A percentile compares a stretch with the other conserved stretches of the same genome.
Conservation (phyloP, 805 yeast species). For the Kluyveromyces nonfermentans region DNA sequence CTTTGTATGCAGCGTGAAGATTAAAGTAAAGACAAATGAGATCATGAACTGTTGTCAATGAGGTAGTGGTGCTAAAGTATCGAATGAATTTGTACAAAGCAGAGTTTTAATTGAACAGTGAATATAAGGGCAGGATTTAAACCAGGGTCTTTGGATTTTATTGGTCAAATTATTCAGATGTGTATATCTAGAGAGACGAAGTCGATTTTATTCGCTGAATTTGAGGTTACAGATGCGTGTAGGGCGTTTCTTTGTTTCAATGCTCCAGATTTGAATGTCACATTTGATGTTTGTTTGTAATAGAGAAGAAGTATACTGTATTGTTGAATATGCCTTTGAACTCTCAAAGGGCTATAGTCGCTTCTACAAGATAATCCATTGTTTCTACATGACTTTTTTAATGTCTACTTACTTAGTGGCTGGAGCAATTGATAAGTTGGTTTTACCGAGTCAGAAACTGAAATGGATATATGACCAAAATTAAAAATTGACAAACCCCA, state of each 20-base stretch:
- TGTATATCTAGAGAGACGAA: slow-evolving; percentile 23
- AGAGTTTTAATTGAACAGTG: slow-evolving; percentile 41
- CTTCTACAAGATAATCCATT: slow-evolving; percentile 36
- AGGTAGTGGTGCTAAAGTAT: slow-evolving; percentile 44
- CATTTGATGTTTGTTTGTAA: slow-evolving; percentile 48
- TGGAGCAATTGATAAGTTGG: slow-evolving; percentile 58
- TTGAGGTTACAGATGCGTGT: slow-evolving; percentile 73
- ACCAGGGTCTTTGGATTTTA: slow-evolving; percentile 70
- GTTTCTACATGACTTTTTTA: slow-evolving; percentile 54
- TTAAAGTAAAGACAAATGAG: slow-evolving; percentile 38
- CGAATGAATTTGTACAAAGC: slow-evolving; percentile 26
- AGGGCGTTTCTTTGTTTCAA: slow-evolving; percentile 72
- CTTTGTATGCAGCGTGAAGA: slow-evolving; percentile 39
- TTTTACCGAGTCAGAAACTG: slow-evolving; percentile 46
- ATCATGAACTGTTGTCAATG: slow-evolving; percentile 38
- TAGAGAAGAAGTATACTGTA: slow-evolving; percentile 44
- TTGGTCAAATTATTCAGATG: slow-evolving; percentile 50
- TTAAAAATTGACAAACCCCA: slow-evolving; percentile 8
- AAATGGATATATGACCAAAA: slow-evolving; percentile 15
- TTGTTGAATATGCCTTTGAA: slow-evolving; percentile 60
- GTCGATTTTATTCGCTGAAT: slow-evolving; percentile 28
- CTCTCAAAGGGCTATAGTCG: slow-evolving; percentile 27
- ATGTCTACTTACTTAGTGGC: slow-evolving; percentile 73
- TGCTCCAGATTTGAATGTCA: slow-evolving; percentile 63
- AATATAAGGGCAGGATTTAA: slow-evolving; percentile 48